A percentile compares a stretch with the other conserved stretches of the same genome.
These are phyloP conservation scores for Triticum urartu DNA, from an alignment of 176 grass and related monocot species.

Conservation along the genomic window DNA sequence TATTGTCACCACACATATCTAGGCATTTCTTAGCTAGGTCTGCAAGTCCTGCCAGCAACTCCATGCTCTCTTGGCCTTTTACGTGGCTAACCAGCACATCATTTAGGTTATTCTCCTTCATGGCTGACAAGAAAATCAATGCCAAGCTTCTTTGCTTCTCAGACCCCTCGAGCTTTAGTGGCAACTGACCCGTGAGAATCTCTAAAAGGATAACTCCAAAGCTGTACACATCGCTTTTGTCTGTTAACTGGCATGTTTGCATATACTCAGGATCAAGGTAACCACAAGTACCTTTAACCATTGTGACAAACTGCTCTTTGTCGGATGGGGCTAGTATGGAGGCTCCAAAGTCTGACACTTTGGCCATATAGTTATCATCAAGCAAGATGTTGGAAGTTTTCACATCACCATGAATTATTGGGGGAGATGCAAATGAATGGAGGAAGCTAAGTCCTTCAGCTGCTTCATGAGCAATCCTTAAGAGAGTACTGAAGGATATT, in stretches of 20 bases:
- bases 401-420: slow-evolving; percentile 40
- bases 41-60: slow-evolving; percentile 11
- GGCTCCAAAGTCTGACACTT: slow-evolving; percentile 42
- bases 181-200: slow-evolving; percentile 26
- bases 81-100: not conserved
- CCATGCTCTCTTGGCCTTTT: slow-evolving; percentile 24
- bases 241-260: slow-evolving; percentile 34
- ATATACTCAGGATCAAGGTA: slow-evolving; percentile 43
- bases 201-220: slow-evolving; percentile 32
- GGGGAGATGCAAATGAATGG: slow-evolving; percentile 2
- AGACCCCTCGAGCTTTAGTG: slow-evolving; percentile 4
- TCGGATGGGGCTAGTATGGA: slow-evolving; percentile 24
- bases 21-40: slow-evolving; percentile 35
- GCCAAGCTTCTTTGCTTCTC: slow-evolving; percentile 12
- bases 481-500: not conserved
- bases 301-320: slow-evolving; percentile 33
- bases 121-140: slow-evolving; percentile 1
- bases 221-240: slow-evolving; percentile 28
- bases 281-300: slow-evolving; percentile 32
- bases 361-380: slow-evolving; percentile 22
- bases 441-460: slow-evolving; percentile 28
- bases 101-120: slow-evolving; percentile 37
- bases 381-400: slow-evolving; percentile 12
- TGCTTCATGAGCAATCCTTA: slow-evolving; percentile 41
- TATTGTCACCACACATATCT: slow-evolving; percentile 35